These are phyloP conservation scores for Aphanomyces invadans DNA, from an alignment of 352 stramenopile species.

Conservation along the genomic window DNA sequence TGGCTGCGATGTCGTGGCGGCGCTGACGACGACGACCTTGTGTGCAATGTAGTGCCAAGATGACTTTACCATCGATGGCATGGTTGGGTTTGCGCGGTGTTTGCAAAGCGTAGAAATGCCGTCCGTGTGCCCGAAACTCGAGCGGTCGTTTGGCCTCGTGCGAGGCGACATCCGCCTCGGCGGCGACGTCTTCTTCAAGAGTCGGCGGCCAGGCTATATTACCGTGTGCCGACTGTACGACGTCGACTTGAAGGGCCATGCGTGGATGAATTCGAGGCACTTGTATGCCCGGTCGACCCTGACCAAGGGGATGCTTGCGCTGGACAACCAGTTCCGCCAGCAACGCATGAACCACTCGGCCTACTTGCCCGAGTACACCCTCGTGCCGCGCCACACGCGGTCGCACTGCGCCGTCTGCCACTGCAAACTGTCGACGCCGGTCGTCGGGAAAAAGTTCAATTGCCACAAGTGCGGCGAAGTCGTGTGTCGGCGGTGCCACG, in stretches of 20 bases:
- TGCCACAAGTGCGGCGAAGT: constrained; percentile 7
- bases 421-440: not conserved
- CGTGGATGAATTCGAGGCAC: not conserved
- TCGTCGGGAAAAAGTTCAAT: not conserved
- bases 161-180: constrained; percentile 65
- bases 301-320: not conserved
- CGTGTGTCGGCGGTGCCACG: not conserved
- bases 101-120: constrained; percentile 52
- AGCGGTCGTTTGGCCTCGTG: constrained; percentile 50
- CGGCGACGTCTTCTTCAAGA: constrained; percentile 68
- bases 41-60: constrained; percentile 50
- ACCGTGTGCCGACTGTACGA: not conserved
- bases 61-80: constrained; percentile 58
- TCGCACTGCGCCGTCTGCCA: not conserved
- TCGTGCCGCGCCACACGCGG: not conserved
- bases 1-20: too few species aligned
- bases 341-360: not conserved
- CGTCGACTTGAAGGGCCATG: not conserved
- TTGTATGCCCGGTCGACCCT: not conserved
- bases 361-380: not conserved
- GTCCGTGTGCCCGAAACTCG: constrained; percentile 38
- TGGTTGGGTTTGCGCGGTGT: constrained; percentile 43
- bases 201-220: not conserved
- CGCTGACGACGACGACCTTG: too few species aligned
- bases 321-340: not conserved